Base-by-base conservation (phyloP, 208 protist genomes). In the Spongospora subterranea region DNA sequence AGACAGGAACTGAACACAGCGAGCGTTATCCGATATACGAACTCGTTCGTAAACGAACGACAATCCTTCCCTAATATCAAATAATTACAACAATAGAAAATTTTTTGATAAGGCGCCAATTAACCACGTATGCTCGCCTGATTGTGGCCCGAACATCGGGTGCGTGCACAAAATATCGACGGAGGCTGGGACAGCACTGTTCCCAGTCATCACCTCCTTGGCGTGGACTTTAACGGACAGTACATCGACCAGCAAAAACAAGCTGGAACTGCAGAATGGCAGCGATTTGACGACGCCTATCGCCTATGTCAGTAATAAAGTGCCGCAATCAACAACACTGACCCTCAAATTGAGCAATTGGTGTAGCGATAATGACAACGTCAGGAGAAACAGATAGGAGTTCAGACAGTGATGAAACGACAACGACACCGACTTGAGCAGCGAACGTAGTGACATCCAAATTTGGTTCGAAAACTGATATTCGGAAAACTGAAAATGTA, bases 71-170 rank as follows among this genome's bases (percentile, higher is more conserved):
- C 54, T 65, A 65, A 32, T 32, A 17, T 32, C 20, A 65, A 17
- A 32, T 65, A 17, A 29, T 17, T 65, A 32, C 29, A 17, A 65
- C 54, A 65, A 17, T 17, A 17, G 54, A 32, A 32, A 17, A 32
- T 65, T 17, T 65, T 29, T 32, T 29, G 29, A 65, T 65, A 17
- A 65, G 54, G 54, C 54, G 54, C 20, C 29, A 65, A 29, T 29
- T 17, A 32, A 35, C 90, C 90, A 91, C 35, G 45, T 20, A 46
- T 88, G 0, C 45, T 32, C 35, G 24, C 64, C 90, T 35, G 43
- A 65, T 20, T 91, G 71, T 0, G 90, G 90, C 0, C 90, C 90
- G 46, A 91, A 91, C 90, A 91, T 91, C 35, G 90, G 90, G 90
- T 91, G 90, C 0, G 46, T 64, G 76, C 90, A 91, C 24, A 91